Evolutionary conservation across 371 early-diverging fungal genomes (phyloP), one percentile per base, ranked within the genome.

Genomic region (Fennellomyces sp.): DNA sequence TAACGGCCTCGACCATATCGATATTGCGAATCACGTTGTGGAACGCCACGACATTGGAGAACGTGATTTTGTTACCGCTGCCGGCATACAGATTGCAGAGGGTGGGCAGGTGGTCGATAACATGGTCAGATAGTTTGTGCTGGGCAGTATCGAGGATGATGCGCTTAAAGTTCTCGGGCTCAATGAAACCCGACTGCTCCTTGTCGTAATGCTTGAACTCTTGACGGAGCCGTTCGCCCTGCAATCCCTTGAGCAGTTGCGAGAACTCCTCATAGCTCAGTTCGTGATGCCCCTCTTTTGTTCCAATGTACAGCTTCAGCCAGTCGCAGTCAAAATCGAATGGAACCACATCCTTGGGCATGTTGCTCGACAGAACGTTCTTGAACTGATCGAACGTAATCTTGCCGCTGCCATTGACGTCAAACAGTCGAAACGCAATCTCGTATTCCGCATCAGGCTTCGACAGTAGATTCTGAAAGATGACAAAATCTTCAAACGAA

Each of bases 361-460:
- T 68, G 58, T 86, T 82, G 59, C 78, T 73, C 0, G 78, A 71
- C 10, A 92, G 71, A n/a, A 88, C 85, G 5, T 79, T 67, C 62
- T 85, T 85, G 78, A 92, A 86, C 59, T 88, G 86, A 23, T 86
- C 86, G 52, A 87, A 73, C 19, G 86, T 83, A 56, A 87, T 76
- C 70, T 85, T 84, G 64, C 86, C 89, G 2, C 80, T 77, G 33
- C 85, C 82, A 36, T 74, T 64, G 41, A 82, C 65, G 64, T 90
- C 88, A 69, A 91, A 89, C 42, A 90, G 70, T 23, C 85, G 82
- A 71, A 91, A 92, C 15, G 91, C 90, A 39, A 95, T 82, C 66
- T 91, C 86, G 61, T 87, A 91, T 59, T 93, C 94, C 15, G 94
- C 94, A 68, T 93, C 91, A 25, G 94, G 87, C 41, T 81, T 85